Base-by-base conservation (phyloP, 495 filamentous ascomycete species). In the Daldinia grandis region DNA sequence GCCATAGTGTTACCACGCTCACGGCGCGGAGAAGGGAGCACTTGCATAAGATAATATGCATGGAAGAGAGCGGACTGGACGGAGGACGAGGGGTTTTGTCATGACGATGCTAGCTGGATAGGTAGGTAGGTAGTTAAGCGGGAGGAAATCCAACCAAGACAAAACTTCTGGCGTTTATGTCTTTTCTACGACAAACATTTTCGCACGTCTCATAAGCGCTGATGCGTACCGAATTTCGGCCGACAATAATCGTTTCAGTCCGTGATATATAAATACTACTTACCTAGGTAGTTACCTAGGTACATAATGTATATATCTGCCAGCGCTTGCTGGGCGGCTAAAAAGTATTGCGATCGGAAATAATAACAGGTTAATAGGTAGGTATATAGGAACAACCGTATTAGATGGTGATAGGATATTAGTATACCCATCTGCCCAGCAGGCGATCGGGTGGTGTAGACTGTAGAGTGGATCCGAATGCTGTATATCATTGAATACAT, bases 21-120 rank as follows among this genome's bases (percentile, higher is more conserved):
- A 50, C 65, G 57, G 70, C 70, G 70, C 61, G 65, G 70, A 73
- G 65, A 66, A 64, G 56, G 57, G 55, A 68, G 61, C 50, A 72
- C 74, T 59, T 75, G 71, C 73, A 77, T 76, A 55, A 73, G 49
- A 68, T 68, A 73, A 63, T 76, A 73, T 73, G 70, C 70, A 73
- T 62, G 70, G 65, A 69, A 62, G 61, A 72, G 9, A 58, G 55
- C 50, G 35, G 65, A 73, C 70, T 73, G 70, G 65, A 55, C 27
- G 62, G 66, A 40, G 60, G 42, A 49, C n/a, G 38, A 56, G 66
- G n/a, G 50, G 50, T 15, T 17, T 25, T 31, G 55, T 27, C 56
- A 64, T 62, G 65, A 54, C 57, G 70, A 73, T 69, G 57, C 50
- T 69, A 27, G 15, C 61, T 51, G 70, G 31, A n/a, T n/a, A n/a